Conservation (phyloP, 495 filamentous ascomycete species). For the Tuber microsphaerosporum region DNA sequence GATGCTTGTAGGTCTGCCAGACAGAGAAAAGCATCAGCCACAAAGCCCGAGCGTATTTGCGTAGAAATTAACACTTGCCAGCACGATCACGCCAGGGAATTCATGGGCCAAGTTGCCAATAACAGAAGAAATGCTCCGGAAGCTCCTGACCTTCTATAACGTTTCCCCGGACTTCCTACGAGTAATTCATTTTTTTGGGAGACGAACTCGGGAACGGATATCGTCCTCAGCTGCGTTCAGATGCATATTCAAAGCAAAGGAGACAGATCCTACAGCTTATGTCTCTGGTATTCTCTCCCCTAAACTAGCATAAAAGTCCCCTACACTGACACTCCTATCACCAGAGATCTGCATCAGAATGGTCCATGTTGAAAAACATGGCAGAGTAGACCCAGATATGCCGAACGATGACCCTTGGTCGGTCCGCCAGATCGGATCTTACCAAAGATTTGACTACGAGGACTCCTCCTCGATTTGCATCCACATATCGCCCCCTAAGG, state of each 20-base stretch:
- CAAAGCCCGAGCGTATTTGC: background rate
- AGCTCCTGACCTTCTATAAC: constrained; percentile 12
- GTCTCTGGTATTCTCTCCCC: background rate
- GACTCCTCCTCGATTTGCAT: constrained; percentile 10
- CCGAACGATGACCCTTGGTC: constrained; percentile 12
- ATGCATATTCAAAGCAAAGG: background rate
- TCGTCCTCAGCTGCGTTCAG: constrained; percentile 9
- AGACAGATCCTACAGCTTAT: background rate
- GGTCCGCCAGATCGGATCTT: constrained; percentile 11
- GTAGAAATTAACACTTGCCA: background rate
- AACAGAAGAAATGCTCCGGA: constrained; percentile 19
- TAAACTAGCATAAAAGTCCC: background rate
- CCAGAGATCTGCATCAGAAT: constrained; percentile 13
- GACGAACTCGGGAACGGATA: background rate
- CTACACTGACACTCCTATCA: background rate
- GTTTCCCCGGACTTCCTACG: constrained; percentile 14
- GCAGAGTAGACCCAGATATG: background rate
- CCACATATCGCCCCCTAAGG: constrained; percentile 11
- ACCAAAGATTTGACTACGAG: constrained; percentile 11
- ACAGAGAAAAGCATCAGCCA: background rate
- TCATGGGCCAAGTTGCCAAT: constrained; percentile 11
- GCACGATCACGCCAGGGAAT: background rate
- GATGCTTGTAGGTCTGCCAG: constrained; percentile 9
- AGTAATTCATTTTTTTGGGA: constrained; percentile 10
- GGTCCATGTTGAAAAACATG: constrained; percentile 9